phyloP scores from a whole-genome alignment of 345 rosid species.

The Rhodomyrtus tomentosa region DNA sequence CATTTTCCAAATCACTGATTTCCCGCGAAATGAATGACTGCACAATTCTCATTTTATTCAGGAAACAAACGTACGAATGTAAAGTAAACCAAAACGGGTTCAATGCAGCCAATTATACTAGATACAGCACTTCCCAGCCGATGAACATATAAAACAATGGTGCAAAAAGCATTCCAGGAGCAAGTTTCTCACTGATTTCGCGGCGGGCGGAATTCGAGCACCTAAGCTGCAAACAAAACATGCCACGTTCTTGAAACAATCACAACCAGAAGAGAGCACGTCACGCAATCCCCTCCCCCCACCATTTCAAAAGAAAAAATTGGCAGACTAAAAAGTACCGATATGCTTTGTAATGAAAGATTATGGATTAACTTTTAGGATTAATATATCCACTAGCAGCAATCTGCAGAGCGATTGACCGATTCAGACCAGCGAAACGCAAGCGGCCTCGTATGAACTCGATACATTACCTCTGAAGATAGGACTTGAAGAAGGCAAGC shows the following conservation, averaged over 20 bases:
- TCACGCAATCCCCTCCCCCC: background rate
- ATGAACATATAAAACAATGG: background rate
- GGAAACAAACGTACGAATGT: background rate
- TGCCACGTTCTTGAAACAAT: background rate
- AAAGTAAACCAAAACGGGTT: background rate
- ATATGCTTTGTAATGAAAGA: background rate
- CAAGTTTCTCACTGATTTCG: constrained; percentile 30
- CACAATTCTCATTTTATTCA: background rate
- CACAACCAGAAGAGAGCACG: background rate
- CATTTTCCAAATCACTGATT: background rate
- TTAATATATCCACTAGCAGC: background rate
- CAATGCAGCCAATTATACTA: background rate
- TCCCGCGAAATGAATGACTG: background rate
- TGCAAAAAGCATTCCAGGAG: background rate
- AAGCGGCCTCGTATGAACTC: background rate
- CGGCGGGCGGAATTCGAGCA: constrained; percentile 47
- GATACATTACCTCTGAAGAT: constrained; percentile 38
- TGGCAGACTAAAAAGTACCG: background rate
- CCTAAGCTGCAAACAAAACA: constrained; percentile 43
- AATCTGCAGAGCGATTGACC: background rate
- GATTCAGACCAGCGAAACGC: background rate
- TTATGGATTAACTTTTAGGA: background rate
- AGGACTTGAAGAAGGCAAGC: constrained; percentile 57
- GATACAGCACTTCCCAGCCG: background rate
- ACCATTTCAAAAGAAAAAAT: background rate